phyloP scores from a whole-genome alignment of 352 stramenopile species.

The Plasmopara halstedii region DNA sequence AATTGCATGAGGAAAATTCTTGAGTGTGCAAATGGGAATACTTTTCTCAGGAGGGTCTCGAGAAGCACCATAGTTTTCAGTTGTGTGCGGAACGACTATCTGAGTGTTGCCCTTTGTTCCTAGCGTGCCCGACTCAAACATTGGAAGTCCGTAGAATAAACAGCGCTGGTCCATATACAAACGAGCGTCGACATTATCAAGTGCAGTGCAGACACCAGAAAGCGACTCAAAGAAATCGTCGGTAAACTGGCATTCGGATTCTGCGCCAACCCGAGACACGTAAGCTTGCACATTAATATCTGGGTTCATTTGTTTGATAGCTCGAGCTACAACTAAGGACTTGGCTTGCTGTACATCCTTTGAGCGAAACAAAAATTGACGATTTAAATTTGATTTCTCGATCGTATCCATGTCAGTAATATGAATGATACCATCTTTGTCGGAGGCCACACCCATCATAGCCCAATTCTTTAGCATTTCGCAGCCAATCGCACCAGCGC shows the following conservation, averaged over 20 bases:
- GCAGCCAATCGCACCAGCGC: conserved; percentile 98
- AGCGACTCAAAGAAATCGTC: conserved; percentile 97
- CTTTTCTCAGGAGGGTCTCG: conserved; percentile 98
- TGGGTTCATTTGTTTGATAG: conserved; percentile 94
- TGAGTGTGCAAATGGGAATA: conserved; percentile 99
- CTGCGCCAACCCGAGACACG: conserved; percentile 78
- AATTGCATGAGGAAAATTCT: conserved; percentile 99
- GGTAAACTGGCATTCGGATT: conserved; percentile 97
- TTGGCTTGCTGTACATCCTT: conserved; percentile 97
- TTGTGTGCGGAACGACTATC: conserved; percentile 84
- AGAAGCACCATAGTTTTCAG: conserved; percentile 97
- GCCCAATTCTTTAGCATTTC: conserved; percentile 99
- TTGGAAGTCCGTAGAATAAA: conserved; percentile 94
- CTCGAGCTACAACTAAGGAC: conserved; percentile 88
- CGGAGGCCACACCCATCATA: conserved; percentile 95
- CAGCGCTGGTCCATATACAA: conserved; percentile 97
- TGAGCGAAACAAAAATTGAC: conserved; percentile 98
- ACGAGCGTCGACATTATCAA: conserved; percentile 98
- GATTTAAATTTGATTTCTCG: conserved; percentile 98
- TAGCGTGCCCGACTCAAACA: conserved; percentile 99
- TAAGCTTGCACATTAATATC: conserved; percentile 88
- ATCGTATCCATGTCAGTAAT: conserved; percentile 99
- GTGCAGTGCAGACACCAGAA: conserved; percentile 94
- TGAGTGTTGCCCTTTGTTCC: conserved; percentile 98
- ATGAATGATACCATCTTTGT: conserved; percentile 81